Evolutionary conservation across 805 yeast genomes (phyloP), one percentile per base, ranked within the genome.

Genomic region (Brettanomyces custersianus): DNA sequence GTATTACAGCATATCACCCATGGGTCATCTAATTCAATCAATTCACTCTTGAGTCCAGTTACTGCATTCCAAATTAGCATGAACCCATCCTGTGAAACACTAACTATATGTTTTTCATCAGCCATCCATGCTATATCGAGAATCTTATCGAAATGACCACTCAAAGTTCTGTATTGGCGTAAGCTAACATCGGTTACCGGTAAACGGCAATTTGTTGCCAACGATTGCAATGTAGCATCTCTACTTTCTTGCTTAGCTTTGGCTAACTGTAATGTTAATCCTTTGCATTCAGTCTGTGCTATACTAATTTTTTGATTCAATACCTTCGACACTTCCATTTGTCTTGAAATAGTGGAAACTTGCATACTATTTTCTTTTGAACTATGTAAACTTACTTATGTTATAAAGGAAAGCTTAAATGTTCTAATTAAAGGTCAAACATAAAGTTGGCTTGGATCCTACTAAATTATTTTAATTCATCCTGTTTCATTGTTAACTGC

Each of bases 31-130:
- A 87, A 60, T 4, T 77, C 70, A 13, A 87, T 72, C 1, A 86
- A 85, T 37, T 76, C 74, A 37, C 71, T 62, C 50, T 87, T 88
- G 43, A 72, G 62, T 3, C 87, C 88, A 0, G 84, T 71, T 4
- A 69, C 61, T 0, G 85, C 68, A 54, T 87, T 90, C 96, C 96
- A 88, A 16, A 84, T 57, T 26, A 88, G 65, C 64, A 86, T 64
- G 50, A 74, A 81, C 2, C 95, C 95, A 57, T 88, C 96, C 52
- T 84, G 95, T 19, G 90, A 78, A 0, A 85, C 86, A 34, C 86
- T 73, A 7, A 86, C 55, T 2, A 87, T 50, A 31, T 66, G 68
- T 31, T 59, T 55, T n/a, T 79, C 78, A 50, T 82, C 80, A 1
- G 63, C 53, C 36, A 76, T 69, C 94, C 95, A 83, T 35, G 74